phyloP scores from a whole-genome alignment of 2,329 filamentous ascomycete genomes.

The Colletotrichum navitas region DNA sequence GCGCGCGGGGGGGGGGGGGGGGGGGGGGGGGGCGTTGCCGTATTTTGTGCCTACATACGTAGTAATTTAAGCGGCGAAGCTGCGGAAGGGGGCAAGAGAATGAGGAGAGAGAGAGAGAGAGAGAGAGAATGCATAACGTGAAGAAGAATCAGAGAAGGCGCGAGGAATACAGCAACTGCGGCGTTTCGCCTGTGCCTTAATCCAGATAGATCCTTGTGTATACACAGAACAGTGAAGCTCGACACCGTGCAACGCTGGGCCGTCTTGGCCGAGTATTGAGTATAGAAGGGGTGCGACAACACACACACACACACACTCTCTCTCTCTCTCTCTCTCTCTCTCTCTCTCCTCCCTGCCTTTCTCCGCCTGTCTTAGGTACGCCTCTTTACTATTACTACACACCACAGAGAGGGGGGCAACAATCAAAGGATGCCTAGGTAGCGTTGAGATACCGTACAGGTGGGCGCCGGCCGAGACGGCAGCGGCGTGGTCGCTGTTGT shows the following conservation, averaged over 20 bases:
- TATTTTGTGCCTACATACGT: background rate
- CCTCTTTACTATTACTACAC: too few relatives aligned
- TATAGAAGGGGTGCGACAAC: conserved; percentile 11
- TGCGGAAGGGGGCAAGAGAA: conserved; percentile 17
- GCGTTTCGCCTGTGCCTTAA: conserved; percentile 5
- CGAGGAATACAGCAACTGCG: conserved; percentile 30
- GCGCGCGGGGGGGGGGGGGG: background rate
- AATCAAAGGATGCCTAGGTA: background rate
- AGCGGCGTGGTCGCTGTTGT: background rate
- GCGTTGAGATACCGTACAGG: conserved; percentile 3
- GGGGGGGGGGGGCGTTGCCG: background rate
- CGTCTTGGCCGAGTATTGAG: background rate
- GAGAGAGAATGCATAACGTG: conserved; percentile 28
- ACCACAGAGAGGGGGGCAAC: background rate
- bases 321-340: background rate
- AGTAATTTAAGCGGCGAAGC: background rate
- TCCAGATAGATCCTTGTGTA: conserved; percentile 3
- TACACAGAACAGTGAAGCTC: conserved; percentile 23
- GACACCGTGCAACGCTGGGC: conserved; percentile 24
- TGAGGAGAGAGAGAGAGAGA: too few relatives aligned
- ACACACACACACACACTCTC: background rate
- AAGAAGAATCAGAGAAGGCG: conserved; percentile 36
- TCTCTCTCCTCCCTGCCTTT: background rate
- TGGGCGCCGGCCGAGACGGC: conserved; percentile 30
- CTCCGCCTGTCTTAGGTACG: background rate